Evolutionary conservation across 768 basidiomycete species (phyloP), one percentile per base, ranked within the genome.

Genomic region (Pleurotus eryngii): DNA sequence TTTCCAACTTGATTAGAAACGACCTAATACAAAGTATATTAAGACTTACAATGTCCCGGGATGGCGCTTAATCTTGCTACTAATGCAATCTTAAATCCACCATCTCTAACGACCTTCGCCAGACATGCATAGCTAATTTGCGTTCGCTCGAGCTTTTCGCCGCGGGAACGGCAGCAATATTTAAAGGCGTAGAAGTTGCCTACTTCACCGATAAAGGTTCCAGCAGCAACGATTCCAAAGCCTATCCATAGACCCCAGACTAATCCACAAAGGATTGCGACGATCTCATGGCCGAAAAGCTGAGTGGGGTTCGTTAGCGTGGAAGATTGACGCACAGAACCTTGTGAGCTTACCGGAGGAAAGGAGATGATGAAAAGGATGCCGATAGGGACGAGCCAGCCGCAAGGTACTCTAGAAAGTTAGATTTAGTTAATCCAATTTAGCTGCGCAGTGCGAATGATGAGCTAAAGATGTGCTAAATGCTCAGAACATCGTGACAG

Each of bases 211-310:
- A 95, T 46, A 63, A 93, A 85, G 0, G 92, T 94, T 0, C 92
- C 90, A 5, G 85, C 89, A 2, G 82, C 82, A 15, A 92, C 90
- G 65, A 97, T 95, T 0, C 72, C 95, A 63, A 96, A 96, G 2
- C 94, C 95, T 20, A 80, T 65, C 80, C 95, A 87, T 2, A 95
- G 74, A 2, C 92, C 93, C 92, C 92, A 97, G 2, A 96, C 90
- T 35, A 96, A 70, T 15, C 95, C 95, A 64, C 92, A 93, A 5
- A 96, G 76, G 37, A 95, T 81, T 20, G 91, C 90, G 40, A 96
- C 78, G 56, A 96, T 90, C 77, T 96, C 95, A 60, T 96, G 94
- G 4, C 95, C 95, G 64, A 95, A 95, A 15, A 96, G 81, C 81
- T 90, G 56, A 8, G 49, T 38, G 14, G 12, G 46, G 5, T 20